Conservation (phyloP, 2,329 filamentous ascomycete genomes). For the Aspergillus proliferans region DNA sequence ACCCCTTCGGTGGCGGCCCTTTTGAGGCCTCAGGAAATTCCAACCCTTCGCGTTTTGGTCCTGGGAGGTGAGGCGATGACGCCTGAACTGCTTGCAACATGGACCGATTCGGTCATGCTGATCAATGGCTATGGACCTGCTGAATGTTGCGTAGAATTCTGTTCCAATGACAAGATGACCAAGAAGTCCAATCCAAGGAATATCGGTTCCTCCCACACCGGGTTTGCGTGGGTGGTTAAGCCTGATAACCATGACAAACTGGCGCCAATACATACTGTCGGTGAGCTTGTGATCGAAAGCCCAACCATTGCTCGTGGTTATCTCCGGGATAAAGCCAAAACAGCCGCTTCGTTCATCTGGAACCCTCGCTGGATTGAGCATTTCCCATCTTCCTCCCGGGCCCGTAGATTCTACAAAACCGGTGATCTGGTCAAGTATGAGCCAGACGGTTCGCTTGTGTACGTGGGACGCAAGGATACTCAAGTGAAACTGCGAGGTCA, state of each 20-base stretch:
- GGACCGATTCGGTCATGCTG: slow-evolving; percentile 1
- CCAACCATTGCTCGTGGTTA: background rate
- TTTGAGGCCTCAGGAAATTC: slow-evolving; percentile 19
- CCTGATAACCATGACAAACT: slow-evolving; percentile 3
- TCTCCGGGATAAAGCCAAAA: background rate
- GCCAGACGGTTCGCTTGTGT: background rate
- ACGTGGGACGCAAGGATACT: slow-evolving; percentile 5
- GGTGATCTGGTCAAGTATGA: slow-evolving; percentile 7
- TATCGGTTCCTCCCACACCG: slow-evolving; percentile 1
- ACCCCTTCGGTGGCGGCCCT: slow-evolving; percentile 13
- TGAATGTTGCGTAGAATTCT: slow-evolving; percentile 4
- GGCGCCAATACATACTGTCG: slow-evolving; percentile 4
- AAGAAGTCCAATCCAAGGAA: background rate
- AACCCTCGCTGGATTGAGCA: slow-evolving; percentile 1
- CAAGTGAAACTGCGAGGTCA: slow-evolving; percentile 6
- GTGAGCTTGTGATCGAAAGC: slow-evolving; percentile 6
- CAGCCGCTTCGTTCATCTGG: background rate
- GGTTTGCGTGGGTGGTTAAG: slow-evolving; percentile 3
- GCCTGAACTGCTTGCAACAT: slow-evolving; percentile 4
- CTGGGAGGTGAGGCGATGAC: slow-evolving; percentile 27
- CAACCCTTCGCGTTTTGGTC: slow-evolving; percentile 28
- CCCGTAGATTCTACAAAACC: slow-evolving; percentile 3
- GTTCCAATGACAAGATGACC: background rate
- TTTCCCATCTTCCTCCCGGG: background rate
- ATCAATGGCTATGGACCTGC: slow-evolving; percentile 4